phyloP scores from a whole-genome alignment of 768 basidiomycete species.

The Calocybe gangraenosa region DNA sequence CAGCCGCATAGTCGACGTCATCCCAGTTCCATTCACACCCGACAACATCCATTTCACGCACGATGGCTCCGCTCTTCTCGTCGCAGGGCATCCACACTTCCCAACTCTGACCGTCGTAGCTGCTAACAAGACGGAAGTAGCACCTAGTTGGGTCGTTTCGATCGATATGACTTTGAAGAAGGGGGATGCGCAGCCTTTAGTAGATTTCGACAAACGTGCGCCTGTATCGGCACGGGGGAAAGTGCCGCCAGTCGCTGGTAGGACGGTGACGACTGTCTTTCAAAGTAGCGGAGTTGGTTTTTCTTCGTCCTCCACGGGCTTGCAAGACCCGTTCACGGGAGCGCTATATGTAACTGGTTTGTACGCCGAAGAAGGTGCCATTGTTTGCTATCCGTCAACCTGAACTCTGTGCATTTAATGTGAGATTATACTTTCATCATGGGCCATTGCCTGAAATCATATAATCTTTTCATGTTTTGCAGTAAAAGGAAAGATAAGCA shows the following conservation, averaged over 20 bases:
- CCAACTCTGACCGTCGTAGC: constrained; percentile 43
- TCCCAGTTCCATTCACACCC: constrained; percentile 53
- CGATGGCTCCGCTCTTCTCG: constrained; percentile 42
- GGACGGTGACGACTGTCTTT: constrained; percentile 59
- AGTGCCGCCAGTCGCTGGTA: constrained; percentile 28
- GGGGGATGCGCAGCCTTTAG: constrained; percentile 2
- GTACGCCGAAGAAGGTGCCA: constrained; percentile 49
- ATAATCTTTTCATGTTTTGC: too few species aligned
- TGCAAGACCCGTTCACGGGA: constrained; percentile 47
- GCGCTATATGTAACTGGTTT: constrained; percentile 52
- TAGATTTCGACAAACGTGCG: constrained; percentile 37
- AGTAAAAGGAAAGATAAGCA: too few species aligned
- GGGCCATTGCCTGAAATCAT: too few species aligned
- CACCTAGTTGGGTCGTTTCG: constrained; percentile 59
- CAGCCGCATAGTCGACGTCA: constrained; percentile 24
- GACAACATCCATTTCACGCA: constrained; percentile 59
- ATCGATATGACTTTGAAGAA: constrained; percentile 27
- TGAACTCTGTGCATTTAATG: too few species aligned
- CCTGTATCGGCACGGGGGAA: constrained; percentile 44
- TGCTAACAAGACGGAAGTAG: constrained; percentile 32
- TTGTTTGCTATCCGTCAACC: constrained; percentile 37
- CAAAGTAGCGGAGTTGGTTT: constrained; percentile 69
- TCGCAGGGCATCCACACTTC: constrained; percentile 68
- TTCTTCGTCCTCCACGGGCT: constrained; percentile 45
- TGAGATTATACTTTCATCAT: too few species aligned